These are phyloP conservation scores for Neonectria hederae DNA, from an alignment of 2,329 filamentous ascomycete genomes.

Conservation along the genomic window DNA sequence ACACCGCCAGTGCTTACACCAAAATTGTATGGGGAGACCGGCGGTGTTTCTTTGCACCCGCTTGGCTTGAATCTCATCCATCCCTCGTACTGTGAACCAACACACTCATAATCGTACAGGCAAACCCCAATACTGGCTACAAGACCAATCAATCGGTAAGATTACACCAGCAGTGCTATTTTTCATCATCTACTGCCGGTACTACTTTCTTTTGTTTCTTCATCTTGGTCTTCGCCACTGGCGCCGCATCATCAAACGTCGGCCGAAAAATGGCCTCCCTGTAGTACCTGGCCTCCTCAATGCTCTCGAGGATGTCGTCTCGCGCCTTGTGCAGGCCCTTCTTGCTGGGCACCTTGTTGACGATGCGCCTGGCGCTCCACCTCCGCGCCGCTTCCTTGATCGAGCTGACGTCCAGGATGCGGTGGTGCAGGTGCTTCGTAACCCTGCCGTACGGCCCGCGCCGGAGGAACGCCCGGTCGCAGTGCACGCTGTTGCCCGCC, in stretches of 20 bases:
- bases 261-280: slow-evolving; percentile 71
- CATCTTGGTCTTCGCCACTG: slow-evolving; percentile 35
- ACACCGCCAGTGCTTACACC: no score
- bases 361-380: slow-evolving; percentile 67
- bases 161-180: not conserved
- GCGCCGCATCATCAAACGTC: slow-evolving; percentile 41
- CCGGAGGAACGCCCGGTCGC: slow-evolving; percentile 83
- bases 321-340: slow-evolving; percentile 81
- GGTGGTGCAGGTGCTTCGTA: slow-evolving; percentile 83
- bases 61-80: not conserved
- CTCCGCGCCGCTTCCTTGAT: slow-evolving; percentile 90
- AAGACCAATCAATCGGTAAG: not conserved
- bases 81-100: not conserved
- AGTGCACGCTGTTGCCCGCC: slow-evolving; percentile 93
- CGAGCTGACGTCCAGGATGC: slow-evolving; percentile 89
- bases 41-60: no score
- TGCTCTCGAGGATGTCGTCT: slow-evolving; percentile 94
- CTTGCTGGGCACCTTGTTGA: slow-evolving; percentile 75
- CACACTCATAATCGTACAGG: no score
- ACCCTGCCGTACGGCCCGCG: slow-evolving; percentile 78
- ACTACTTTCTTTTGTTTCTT: slow-evolving; percentile 18
- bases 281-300: slow-evolving; percentile 89
- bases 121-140: not conserved
- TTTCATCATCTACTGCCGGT: not conserved
- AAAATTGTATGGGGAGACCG: no score